Evolutionary conservation across 176 grass and related monocot species (phyloP).

Genomic region (Bromus sterilis): DNA sequence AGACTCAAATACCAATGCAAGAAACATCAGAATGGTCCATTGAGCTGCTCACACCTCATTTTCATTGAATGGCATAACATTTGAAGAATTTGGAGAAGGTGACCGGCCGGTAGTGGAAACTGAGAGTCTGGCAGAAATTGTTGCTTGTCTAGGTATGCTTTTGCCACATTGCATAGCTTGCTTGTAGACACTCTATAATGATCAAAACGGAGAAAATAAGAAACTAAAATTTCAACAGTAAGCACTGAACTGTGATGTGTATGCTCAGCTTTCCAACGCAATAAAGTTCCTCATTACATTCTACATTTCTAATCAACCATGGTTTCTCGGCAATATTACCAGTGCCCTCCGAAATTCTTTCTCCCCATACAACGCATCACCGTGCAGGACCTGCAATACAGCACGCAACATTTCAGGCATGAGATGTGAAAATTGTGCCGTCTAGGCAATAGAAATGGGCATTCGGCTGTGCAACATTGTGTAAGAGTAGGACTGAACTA

Average conservation of each 20-base stretch:
- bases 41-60: slow-evolving; percentile 54
- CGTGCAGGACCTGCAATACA: slow-evolving; percentile 67
- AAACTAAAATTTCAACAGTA: background rate
- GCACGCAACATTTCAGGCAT: background rate
- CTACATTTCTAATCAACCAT: background rate
- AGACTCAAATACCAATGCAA: background rate
- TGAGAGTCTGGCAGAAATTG: slow-evolving; percentile 55
- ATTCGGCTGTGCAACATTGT: background rate
- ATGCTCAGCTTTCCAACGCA: background rate
- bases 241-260: background rate
- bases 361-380: slow-evolving; percentile 85
- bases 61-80: slow-evolving; percentile 60
- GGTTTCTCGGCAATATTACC: slow-evolving; percentile 33
- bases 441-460: background rate
- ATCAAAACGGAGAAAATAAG: slow-evolving; percentile 8
- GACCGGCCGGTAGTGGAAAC: slow-evolving; percentile 52
- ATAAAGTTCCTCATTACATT: background rate
- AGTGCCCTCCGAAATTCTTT: slow-evolving; percentile 83
- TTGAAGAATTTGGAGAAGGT: slow-evolving; percentile 79
- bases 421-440: background rate
- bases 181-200: slow-evolving; percentile 66
- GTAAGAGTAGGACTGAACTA: background rate
- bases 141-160: slow-evolving; percentile 62
- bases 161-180: slow-evolving; percentile 80
- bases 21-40: background rate